Base-by-base conservation (phyloP, 768 basidiomycete species). In the Amanita pseudoporphyria region DNA sequence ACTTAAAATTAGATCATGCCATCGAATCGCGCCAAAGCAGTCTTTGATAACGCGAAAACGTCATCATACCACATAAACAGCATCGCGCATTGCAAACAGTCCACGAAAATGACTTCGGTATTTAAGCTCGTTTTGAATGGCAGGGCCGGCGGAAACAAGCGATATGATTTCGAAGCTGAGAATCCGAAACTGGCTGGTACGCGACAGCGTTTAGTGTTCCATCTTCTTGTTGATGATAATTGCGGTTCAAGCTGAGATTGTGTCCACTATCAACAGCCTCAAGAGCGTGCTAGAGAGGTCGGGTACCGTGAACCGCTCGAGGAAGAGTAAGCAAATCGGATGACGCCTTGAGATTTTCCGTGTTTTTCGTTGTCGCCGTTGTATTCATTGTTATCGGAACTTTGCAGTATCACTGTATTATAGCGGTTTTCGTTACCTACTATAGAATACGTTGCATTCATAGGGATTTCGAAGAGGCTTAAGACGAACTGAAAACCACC, bases 141-240 rank as follows among this genome's bases (percentile, higher is more conserved):
- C 54, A 76, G 79, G 32, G 75, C 76, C 37, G 74, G 35, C 7
- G 49, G 80, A 36, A 85, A 83, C 56, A 99, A 98, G 72, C 74
- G 92, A 33, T 98, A 97, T 62, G 95, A 98, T 58, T 97, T 96
- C 61, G 96, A 99, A 67, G 95, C 93, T 0, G 94, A 95, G 64
- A 91, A 70, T 56, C 74, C 86, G 1, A 84, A 82, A 63, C 61
- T 81, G 49, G 91, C 94, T 41, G 76, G 88, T 87, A 60, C 57
- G 86, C 66, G 19, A n/a, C 13, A 6, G 2, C 21, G 7, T 30
- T 49, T 37, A 18, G 26, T 13, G 16, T 42, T 13, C 40, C 19
- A 32, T 53, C 50, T 37, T 47, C 49, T 37, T 47, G 42, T 28
- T 42, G 21, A 22, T 55, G 42, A 50, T 52, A 14, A 9, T 14